These are phyloP conservation scores for Kodamaea kaohsiungensis DNA, from an alignment of 805 yeast genomes.

Conservation along the genomic window DNA sequence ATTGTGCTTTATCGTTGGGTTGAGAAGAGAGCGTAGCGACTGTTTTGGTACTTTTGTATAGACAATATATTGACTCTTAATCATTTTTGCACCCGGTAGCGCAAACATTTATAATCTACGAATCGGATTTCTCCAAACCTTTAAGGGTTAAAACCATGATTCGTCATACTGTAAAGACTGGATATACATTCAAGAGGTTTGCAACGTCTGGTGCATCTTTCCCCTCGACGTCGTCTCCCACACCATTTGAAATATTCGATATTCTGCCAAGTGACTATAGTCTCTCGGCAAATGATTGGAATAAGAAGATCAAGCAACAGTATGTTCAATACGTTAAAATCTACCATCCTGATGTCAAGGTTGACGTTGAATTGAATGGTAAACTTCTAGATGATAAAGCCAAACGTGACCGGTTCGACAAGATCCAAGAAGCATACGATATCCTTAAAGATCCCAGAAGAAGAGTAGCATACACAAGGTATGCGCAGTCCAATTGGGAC, in stretches of 20 bases:
- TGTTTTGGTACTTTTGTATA: too few species aligned
- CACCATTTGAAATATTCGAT: constrained; percentile 69
- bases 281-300: constrained; percentile 51
- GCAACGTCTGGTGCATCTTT: constrained; percentile 30
- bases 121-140: too few species aligned
- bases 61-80: too few species aligned
- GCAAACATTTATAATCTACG: too few species aligned
- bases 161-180: too few species aligned
- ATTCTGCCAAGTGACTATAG: constrained; percentile 33
- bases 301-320: constrained; percentile 40
- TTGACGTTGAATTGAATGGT: constrained; percentile 29
- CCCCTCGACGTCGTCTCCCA: constrained; percentile 60
- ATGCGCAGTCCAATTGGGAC: constrained; percentile 22
- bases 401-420: constrained; percentile 35
- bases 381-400: constrained; percentile 27
- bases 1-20: constrained; percentile 9
- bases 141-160: too few species aligned
- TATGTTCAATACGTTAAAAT: constrained; percentile 55
- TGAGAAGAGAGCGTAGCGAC: not conserved
- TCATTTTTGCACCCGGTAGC: too few species aligned
- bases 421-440: constrained; percentile 40
- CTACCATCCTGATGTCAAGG: constrained; percentile 76
- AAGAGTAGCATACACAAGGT: constrained; percentile 30
- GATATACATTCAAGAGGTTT: not conserved
- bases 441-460: constrained; percentile 52